Conservation (phyloP, 2,329 filamentous ascomycete genomes). For the Simplicillium sp. region DNA sequence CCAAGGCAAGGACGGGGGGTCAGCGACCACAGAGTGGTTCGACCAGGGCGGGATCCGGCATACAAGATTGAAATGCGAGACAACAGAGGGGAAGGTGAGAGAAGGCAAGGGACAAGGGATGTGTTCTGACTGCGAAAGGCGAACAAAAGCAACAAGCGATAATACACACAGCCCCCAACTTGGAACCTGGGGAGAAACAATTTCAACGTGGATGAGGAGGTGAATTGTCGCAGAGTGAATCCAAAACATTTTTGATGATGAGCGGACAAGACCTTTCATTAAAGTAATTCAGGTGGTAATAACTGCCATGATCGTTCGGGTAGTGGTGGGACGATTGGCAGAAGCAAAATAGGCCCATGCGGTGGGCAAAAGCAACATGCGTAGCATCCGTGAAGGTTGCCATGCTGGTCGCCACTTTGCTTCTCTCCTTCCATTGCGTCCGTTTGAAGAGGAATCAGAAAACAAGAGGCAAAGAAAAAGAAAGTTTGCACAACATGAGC, state of each 20-base stretch:
- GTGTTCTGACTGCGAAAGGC: neutral
- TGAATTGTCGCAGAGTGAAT: neutral
- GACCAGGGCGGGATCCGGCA: too few relatives aligned
- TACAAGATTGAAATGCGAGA: neutral
- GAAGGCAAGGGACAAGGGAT: slow-evolving; percentile 4
- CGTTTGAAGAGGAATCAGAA: neutral
- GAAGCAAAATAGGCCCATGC: neutral
- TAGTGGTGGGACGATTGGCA: neutral
- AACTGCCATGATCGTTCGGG: neutral
- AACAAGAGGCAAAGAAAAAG: neutral
- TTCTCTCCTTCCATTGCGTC: neutral
- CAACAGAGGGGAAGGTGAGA: neutral
- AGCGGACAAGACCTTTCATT: slow-evolving; percentile 4
- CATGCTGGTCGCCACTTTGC: neutral
- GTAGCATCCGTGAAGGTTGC: neutral
- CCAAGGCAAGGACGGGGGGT: neutral
- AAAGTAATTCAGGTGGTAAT: neutral
- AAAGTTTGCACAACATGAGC: neutral
- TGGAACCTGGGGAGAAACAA: slow-evolving; percentile 5
- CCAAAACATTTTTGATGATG: slow-evolving; percentile 5
- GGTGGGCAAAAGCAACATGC: neutral
- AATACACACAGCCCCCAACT: slow-evolving; percentile 2
- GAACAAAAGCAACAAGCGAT: too few relatives aligned
- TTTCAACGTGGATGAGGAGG: neutral
- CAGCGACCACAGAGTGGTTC: neutral